Base-by-base conservation (phyloP, 2,329 filamentous ascomycete species). In the Parafenestella ontariensis region DNA sequence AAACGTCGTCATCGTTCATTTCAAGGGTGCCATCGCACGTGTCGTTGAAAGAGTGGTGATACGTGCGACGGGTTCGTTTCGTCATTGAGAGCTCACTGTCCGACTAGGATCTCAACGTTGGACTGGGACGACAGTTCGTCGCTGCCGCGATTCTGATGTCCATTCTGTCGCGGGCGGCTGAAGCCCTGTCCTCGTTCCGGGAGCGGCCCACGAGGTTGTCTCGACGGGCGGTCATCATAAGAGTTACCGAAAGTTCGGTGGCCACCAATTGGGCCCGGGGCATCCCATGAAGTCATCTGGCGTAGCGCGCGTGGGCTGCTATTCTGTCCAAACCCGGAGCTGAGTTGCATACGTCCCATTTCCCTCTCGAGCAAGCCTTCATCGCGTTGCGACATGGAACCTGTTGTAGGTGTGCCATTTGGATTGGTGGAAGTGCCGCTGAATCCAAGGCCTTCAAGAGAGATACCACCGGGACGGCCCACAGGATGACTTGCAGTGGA, bases 401-500 rank as follows among this genome's bases (percentile, higher is more conserved):
- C 81, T 11, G 81, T 80, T 11, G 83, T 86, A 11, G 86, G 85
- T 3, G 88, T 89, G 55, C 89, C 79, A 46, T 84, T 88, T 8
- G 88, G 87, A 20, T 88, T 89, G 69, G 84, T 87, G 37, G 86
- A 86, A 26, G 85, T 81, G 31, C 79, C 82, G 63, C 81, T 86
- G 40, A 82, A 81, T 11, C 79, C 75, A 21, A 73, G 64, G 5
- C 65, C 69, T 28, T 73, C 69, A 5, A 73, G 61, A 15, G 71
- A 72, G 33, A 86, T 84, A 57, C 84, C 83, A 60, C 88, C 84
- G 49, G 86, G 83, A 41, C 85, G 79, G 49, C 87, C 84, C 60
- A 86, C 86, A 50, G 91, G 88, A 73, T 96, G 96, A 80, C 92
- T 96, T 5, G 91, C 91, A 17, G 91, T 92, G 11, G 95, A 96